These are phyloP conservation scores for Pluteus cervinus DNA, from an alignment of 768 basidiomycete species.

Conservation along the genomic window DNA sequence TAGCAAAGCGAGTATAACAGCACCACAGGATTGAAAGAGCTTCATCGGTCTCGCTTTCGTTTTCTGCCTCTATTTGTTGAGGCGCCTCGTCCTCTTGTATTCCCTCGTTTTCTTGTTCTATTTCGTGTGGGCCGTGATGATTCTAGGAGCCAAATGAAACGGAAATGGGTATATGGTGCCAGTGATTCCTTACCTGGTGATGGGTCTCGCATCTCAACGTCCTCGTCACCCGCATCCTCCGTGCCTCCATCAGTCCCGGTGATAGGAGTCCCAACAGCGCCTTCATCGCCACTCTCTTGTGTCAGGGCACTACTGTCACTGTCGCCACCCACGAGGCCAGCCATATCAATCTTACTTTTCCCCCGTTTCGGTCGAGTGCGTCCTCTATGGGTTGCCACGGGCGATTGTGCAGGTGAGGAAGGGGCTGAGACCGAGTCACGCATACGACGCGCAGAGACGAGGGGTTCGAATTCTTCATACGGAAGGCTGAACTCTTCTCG, in stretches of 20 bases:
- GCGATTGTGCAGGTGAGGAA: constrained; percentile 42
- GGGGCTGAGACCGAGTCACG: constrained; percentile 60
- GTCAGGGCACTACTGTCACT: constrained; percentile 83
- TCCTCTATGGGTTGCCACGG: constrained; percentile 18
- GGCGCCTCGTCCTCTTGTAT: constrained; percentile 22
- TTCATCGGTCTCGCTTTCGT: constrained; percentile 34
- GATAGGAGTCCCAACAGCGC: constrained; percentile 48
- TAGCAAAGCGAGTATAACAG: no score
- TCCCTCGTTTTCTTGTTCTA: constrained; percentile 20
- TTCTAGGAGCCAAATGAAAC: constrained; percentile 9
- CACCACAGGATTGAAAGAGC: no score
- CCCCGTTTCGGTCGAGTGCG: constrained; percentile 32
- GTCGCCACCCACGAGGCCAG: constrained; percentile 74
- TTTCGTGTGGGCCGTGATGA: constrained; percentile 32
- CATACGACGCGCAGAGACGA: constrained; percentile 59
- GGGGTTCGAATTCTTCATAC: constrained; percentile 53
- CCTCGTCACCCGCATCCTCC: constrained; percentile 66
- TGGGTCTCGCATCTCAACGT: constrained; percentile 49
- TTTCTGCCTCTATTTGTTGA: constrained; percentile 36
- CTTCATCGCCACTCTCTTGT: constrained; percentile 78
- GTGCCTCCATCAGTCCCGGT: constrained; percentile 71
- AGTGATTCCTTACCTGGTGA: constrained; percentile 44
- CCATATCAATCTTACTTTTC: constrained; percentile 54
- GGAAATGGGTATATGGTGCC: not conserved
- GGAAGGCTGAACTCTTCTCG: constrained; percentile 63